These are phyloP conservation scores for Aspergillus ruber DNA, from an alignment of 2,329 filamentous ascomycete genomes.

Conservation along the genomic window DNA sequence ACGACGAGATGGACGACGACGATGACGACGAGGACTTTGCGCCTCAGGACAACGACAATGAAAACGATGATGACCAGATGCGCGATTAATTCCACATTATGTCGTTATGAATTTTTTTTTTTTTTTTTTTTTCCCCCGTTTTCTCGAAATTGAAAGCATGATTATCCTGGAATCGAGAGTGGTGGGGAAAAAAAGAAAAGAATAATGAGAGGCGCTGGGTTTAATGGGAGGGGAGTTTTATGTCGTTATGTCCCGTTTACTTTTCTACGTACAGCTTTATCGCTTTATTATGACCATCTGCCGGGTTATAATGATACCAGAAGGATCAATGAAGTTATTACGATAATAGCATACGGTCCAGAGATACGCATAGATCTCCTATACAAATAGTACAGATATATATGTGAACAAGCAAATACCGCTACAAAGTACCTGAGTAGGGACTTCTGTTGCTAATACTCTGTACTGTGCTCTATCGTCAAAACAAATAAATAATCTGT, in stretches of 20 bases:
- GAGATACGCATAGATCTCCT: too few species aligned
- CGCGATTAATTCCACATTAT: constrained; percentile 26
- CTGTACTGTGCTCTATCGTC: too few species aligned
- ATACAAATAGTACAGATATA: too few species aligned
- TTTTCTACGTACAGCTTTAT: background rate
- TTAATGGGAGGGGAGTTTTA: constrained; percentile 8
- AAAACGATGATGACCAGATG: constrained; percentile 35
- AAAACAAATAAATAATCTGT: too few species aligned
- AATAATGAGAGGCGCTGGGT: constrained; percentile 14
- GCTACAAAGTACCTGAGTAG: too few species aligned
- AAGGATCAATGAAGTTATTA: background rate
- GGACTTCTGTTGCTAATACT: too few species aligned
- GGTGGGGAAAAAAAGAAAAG: constrained; percentile 8
- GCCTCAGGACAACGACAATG: constrained; percentile 20
- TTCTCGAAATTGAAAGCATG: background rate
- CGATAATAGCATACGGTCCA: too few species aligned
- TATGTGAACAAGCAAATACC: too few species aligned
- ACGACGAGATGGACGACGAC: constrained; percentile 55
- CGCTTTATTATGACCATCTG: background rate
- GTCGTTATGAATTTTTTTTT: constrained; percentile 4
- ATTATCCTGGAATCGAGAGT: constrained; percentile 4
- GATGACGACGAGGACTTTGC: constrained; percentile 46
- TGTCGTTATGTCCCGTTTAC: background rate
- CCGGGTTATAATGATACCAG: background rate
- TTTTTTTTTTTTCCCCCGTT: background rate